Base-by-base conservation (phyloP, 2,329 filamentous ascomycete species). In the Paraconiothyrium brasiliense region DNA sequence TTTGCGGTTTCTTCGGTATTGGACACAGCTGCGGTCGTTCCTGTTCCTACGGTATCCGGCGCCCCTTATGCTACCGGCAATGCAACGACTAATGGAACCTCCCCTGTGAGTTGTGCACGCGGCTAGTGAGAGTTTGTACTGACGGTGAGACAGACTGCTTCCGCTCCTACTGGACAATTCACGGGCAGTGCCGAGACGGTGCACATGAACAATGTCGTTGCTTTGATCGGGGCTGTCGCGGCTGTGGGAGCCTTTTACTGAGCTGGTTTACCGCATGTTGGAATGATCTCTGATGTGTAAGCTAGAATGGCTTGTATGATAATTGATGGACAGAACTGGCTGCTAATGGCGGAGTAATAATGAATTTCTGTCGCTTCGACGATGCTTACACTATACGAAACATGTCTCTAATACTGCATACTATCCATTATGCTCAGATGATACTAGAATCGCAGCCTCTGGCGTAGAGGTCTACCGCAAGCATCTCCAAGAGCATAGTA, bases 101-200 rank as follows among this genome's bases (percentile, higher is more conserved):
- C 48, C 9, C 30, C 48, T 22, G 48, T 37, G 27, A 34, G 22
- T 68, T 70, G 57, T 62, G 63, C 63, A 16, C 10, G 20, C n/a
- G 11, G 24, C 30, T 32, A 24, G 11, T 2, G 20, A 47, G 3
- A 27, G n/a, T 30, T n/a, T 1, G 6, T 10, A 11, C 39, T 60
- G 14, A 60, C 30, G 2, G 8, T 30, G 3, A 11, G 6, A 32
- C 27, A 71, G 70, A 51, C 48, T 37, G 14, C 32, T 37, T 65
- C 64, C 48, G 48, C 62, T 13, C 68, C 68, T 20, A 35, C 62
- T 56, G 56, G 68, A 48, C 62, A 63, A 30, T 59, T 68, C 4
- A 57, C 55, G 4, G 70, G 72, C 41, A 67, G 61, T 56, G 70
- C 64, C 58, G 50, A 54, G 35, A 54, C 52, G 14, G 32, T 67